These are phyloP conservation scores for Diutina catenulata DNA, from an alignment of 1,139 yeast species.

Conservation along the genomic window DNA sequence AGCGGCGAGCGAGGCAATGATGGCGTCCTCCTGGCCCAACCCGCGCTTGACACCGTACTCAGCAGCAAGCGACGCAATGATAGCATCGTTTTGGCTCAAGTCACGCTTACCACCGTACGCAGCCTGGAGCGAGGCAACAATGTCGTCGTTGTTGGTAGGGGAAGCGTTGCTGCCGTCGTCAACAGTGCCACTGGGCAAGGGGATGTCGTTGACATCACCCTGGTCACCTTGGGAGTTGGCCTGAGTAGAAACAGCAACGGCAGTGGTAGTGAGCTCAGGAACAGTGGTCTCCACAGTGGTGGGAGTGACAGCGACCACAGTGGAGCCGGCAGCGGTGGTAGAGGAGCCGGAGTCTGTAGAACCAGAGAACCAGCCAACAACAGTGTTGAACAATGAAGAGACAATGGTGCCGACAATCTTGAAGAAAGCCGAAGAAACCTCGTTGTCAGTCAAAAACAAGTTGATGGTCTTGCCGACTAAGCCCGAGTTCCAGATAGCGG, in stretches of 20 bases:
- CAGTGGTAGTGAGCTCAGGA: neutral
- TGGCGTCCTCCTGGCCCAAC: too few relatives aligned
- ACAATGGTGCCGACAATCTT: neutral
- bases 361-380: constrained; percentile 4
- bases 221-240: neutral
- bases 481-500: constrained; percentile 5
- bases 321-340: neutral
- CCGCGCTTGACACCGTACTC: too few relatives aligned
- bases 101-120: constrained; percentile 2
- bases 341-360: neutral
- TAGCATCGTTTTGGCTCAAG: neutral
- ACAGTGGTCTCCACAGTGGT: neutral
- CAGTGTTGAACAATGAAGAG: neutral
- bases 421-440: neutral
- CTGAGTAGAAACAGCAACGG: neutral
- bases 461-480: constrained; percentile 1
- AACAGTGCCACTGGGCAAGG: neutral
- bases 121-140: neutral
- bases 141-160: neutral
- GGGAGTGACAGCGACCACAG: neutral
- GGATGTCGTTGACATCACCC: too few relatives aligned
- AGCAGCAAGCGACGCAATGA: neutral
- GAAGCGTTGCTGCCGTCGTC: neutral
- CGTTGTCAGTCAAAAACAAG: neutral
- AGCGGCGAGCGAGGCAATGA: neutral